Conservation (phyloP, 345 rosid genomes). For the Brassica carinata region DNA sequence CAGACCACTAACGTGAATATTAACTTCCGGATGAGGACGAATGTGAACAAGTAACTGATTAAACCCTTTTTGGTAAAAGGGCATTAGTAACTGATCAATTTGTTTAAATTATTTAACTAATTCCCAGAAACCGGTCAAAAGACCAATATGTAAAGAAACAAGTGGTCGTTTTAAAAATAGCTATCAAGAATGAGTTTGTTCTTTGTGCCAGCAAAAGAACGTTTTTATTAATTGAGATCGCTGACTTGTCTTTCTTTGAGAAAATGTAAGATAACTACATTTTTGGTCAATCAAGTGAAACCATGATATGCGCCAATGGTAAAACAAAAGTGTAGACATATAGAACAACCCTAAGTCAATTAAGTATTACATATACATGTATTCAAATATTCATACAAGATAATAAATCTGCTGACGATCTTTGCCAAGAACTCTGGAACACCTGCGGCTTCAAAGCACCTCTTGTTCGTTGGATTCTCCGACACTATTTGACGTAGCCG, state of each 20-base stretch:
- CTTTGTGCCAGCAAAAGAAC: slow-evolving; percentile 1
- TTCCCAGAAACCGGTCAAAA: slow-evolving; percentile 31
- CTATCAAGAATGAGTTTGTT: slow-evolving; percentile 17
- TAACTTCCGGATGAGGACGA: slow-evolving; percentile 12
- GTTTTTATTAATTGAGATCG: slow-evolving; percentile 15
- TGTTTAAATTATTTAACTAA: slow-evolving; percentile 3
- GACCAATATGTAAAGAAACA: slow-evolving; percentile 30
- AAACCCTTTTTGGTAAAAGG: background rate
- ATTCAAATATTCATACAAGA: background rate
- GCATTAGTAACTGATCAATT: background rate
- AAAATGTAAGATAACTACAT: slow-evolving; percentile 16
- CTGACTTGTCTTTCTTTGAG: slow-evolving; percentile 24
- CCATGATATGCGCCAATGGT: slow-evolving; percentile 10
- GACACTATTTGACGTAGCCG: slow-evolving; percentile 57
- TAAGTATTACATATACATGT: background rate
- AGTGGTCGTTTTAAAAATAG: slow-evolving; percentile 23
- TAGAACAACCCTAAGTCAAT: slow-evolving; percentile 18
- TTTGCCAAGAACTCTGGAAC: slow-evolving; percentile 65
- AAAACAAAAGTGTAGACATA: background rate
- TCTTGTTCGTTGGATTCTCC: slow-evolving; percentile 60
- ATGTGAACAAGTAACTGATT: slow-evolving; percentile 29
- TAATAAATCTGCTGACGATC: slow-evolving; percentile 31
- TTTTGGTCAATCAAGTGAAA: slow-evolving; percentile 20
- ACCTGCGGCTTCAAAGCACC: slow-evolving; percentile 74
- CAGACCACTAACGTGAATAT: slow-evolving; percentile 12